phyloP scores from a whole-genome alignment of 768 basidiomycete species.

The Calocera cornea region DNA sequence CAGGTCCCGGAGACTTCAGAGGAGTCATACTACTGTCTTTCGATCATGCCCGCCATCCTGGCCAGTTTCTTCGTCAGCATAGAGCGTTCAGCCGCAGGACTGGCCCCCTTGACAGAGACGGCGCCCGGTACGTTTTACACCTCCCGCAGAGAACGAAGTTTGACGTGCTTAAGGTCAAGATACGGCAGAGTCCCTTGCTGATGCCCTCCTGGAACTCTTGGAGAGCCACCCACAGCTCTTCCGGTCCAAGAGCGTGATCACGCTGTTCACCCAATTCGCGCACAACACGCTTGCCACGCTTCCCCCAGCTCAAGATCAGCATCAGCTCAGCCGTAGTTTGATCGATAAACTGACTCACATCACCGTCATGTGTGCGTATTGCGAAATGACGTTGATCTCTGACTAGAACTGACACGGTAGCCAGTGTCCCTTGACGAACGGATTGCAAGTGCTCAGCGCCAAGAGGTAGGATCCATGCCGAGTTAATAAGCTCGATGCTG shows the following conservation, averaged over 20 bases:
- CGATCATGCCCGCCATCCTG: slow-evolving; percentile 53
- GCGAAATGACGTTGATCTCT: neutral
- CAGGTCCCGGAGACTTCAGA: neutral
- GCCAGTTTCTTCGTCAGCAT: slow-evolving; percentile 11
- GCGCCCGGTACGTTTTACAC: neutral
- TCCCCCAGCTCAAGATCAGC: neutral
- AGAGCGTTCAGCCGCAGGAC: neutral
- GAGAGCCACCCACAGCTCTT: neutral
- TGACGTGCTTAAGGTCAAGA: neutral
- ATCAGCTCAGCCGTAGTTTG: neutral
- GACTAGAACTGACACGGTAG: neutral
- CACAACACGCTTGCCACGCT: neutral
- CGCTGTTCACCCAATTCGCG: neutral
- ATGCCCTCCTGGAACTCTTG: neutral
- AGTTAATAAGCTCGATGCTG: neutral
- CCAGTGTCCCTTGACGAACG: slow-evolving; percentile 2
- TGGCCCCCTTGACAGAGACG: neutral
- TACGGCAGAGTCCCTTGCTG: neutral
- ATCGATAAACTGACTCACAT: neutral
- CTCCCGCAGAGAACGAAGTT: neutral
- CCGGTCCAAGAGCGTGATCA: neutral
- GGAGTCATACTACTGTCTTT: slow-evolving; percentile 9
- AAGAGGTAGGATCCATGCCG: neutral
- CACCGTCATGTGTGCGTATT: neutral
- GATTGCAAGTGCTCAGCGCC: neutral